Evolutionary conservation across 768 basidiomycete species (phyloP).

Genomic region (Gautieria morchelliformis): DNA sequence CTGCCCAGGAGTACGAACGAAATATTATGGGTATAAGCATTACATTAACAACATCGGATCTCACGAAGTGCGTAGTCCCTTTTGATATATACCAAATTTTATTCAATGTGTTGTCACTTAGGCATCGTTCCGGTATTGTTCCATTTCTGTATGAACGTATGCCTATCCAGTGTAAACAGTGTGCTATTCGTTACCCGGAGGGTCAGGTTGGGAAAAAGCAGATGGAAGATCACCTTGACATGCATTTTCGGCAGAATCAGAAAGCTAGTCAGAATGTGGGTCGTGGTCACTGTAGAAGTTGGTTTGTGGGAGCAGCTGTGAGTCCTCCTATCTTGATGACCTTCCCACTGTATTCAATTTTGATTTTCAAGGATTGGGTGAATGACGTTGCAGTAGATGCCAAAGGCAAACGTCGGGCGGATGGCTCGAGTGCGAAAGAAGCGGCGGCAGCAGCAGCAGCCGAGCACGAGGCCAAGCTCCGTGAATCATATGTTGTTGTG

Average conservation of each 20-base stretch:
- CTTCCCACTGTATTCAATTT: slow-evolving; percentile 1
- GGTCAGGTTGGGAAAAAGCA: slow-evolving; percentile 58
- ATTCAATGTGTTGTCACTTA: slow-evolving; percentile 17
- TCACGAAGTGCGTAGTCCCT: slow-evolving; percentile 46
- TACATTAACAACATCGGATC: slow-evolving; percentile 56
- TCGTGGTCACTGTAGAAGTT: slow-evolving; percentile 81
- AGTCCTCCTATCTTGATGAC: slow-evolving; percentile 20
- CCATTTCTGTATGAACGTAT: slow-evolving; percentile 68
- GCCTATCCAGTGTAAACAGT: slow-evolving; percentile 85
- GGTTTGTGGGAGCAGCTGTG: slow-evolving; percentile 81
- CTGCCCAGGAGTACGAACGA: slow-evolving; percentile 48
- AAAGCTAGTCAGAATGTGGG: slow-evolving; percentile 70
- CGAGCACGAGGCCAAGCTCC: slow-evolving; percentile 67
- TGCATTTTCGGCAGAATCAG: slow-evolving; percentile 92
- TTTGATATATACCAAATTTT: not conserved
- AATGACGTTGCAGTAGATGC: slow-evolving; percentile 49
- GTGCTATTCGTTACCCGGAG: slow-evolving; percentile 80
- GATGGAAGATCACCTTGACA: slow-evolving; percentile 86
- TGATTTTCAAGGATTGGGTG: slow-evolving; percentile 69
- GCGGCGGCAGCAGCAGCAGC: slow-evolving; percentile 54
- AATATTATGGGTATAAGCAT: slow-evolving; percentile 51
- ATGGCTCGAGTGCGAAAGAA: slow-evolving; percentile 47
- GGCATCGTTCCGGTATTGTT: slow-evolving; percentile 50
- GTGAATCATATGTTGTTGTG: slow-evolving; percentile 74
- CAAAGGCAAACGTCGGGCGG: slow-evolving; percentile 62